These are phyloP conservation scores for Trypanosoma lewisi DNA, from an alignment of 208 protist species.

Conservation along the genomic window DNA sequence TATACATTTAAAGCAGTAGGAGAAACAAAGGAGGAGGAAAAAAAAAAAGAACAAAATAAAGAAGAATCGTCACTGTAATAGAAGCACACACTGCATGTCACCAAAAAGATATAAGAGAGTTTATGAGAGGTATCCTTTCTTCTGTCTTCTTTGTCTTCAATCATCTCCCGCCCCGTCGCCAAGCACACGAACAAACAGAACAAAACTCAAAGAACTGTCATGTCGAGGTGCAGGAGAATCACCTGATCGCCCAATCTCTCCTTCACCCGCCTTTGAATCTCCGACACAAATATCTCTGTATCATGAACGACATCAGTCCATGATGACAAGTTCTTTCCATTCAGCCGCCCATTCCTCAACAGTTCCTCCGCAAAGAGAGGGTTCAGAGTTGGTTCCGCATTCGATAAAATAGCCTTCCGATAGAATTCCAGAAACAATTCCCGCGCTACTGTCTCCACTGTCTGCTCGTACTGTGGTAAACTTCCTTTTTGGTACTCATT, in stretches of 20 bases:
- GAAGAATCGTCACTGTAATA: background rate
- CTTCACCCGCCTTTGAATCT: slow-evolving; percentile 15
- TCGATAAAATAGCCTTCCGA: slow-evolving; percentile 31
- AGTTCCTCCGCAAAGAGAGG: slow-evolving; percentile 47
- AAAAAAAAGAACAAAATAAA: slow-evolving; percentile 11
- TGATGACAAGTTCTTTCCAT: slow-evolving; percentile 13
- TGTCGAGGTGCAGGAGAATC: slow-evolving; percentile 21
- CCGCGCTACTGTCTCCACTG: slow-evolving; percentile 32
- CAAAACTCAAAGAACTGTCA: slow-evolving; percentile 8
- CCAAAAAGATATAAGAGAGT: background rate
- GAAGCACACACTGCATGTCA: background rate
- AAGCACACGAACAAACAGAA: slow-evolving; percentile 6
- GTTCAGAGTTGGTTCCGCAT: slow-evolving; percentile 7
- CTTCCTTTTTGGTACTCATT: slow-evolving; percentile 70
- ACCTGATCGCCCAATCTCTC: slow-evolving; percentile 23
- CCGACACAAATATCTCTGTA: slow-evolving; percentile 9
- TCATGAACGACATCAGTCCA: slow-evolving; percentile 18
- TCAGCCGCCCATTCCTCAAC: slow-evolving; percentile 51
- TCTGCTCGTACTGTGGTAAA: slow-evolving; percentile 47
- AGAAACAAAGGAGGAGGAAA: slow-evolving; percentile 13
- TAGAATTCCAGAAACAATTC: slow-evolving; percentile 45
- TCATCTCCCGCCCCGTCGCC: background rate
- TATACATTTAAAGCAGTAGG: background rate
- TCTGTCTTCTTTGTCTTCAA: background rate
- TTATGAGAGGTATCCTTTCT: background rate